Base-by-base conservation (phyloP, 75 land plant species). In the Ceratopteris richardii region DNA sequence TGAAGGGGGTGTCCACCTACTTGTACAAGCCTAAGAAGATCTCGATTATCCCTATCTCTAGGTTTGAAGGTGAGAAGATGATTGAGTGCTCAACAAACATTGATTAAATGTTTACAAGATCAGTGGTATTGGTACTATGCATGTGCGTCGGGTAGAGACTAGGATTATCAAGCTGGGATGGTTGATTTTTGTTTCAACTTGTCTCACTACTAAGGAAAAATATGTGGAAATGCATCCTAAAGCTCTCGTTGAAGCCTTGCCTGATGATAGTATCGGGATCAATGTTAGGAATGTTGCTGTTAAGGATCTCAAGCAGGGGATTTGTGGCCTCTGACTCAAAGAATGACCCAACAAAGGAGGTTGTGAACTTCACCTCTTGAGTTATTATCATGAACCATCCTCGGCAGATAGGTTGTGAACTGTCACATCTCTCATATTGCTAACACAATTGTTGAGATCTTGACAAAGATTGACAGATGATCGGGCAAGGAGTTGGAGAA, bases 271-370 rank as follows among this genome's bases (percentile, higher is more conserved):
- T 51, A 54, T 67, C 22, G 69, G 64, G 7, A 60, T 67, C 69
- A 67, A 67, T 31, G 83, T 80, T 10, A 83, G 76, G 79, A 82
- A 82, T 30, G 84, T 82, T 22, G 78, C 83, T 30, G 81, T 80
- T 27, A 77, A 80, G 82, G 82, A 81, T 69, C 64, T 81, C 33
- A 77, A 81, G 70, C 60, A 82, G 52, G 83, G 83, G 10, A 69
- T 20, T 63, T n/a, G 81, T 81, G 26, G 83, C 83, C 23, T 77
- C 81, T 6, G 66, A 78, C 72, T 81, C 83, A 22, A 73, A 78
- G 73, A 76, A 78, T 17, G 79, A 78, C 58, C 80, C 72, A 0
- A 73, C 80, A 0, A 75, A 63, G 79, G 80, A 74, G 31, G 78
- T 73, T 4, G 78, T 79, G 4, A 78, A 68, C 73, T 77, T 77